Evolutionary conservation across 1,139 yeast species (phyloP), one percentile per base, ranked within the genome.

Genomic region (Sugiyamaella sp.): DNA sequence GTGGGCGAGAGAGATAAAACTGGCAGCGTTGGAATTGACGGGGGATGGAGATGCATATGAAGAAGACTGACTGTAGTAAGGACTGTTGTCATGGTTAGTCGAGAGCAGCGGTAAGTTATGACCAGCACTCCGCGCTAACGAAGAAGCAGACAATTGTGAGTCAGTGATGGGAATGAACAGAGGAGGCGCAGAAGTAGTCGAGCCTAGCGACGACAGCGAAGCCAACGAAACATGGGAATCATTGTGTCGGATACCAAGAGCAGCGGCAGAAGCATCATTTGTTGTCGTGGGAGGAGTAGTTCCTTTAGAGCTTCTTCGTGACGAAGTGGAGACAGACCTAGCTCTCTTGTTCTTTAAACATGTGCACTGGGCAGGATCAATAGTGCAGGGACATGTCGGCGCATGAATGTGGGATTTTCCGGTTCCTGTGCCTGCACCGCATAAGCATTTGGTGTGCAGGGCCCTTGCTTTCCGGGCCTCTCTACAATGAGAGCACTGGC

Each of bases 401-500:
- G 77, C 54, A 70, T 81, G 72, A 69, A 72, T 75, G 33, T 43
- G 37, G 22, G 12, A 9, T 22, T 35, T 25, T n/a, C 63, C 77
- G 76, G 71, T 72, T 52, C 70, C 69, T 49, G 69, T 69, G 52
- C 70, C 76, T 57, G 81, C 52, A 9, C 87, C 86, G 73, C 98
- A 91, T 5, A 82, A 75, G 69, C 97, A 90, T 48, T 80, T 72
- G 12, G 84, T 81, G 66, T 89, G 96, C 6, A 84, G 74, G 61
- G 85, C 82, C 62, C 85, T 86, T 57, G 77, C 69, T 67, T 85
- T 86, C 43, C 97, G 77, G 63, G 84, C 82, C 55, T 86, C 93
- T 57, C 93, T 83, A 68, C 98, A 91, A 67, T 88, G 96, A 42
- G 80, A 77, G 65, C 98, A 91, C 67, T 90, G 97, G 2, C 96